Evolutionary conservation across 306 rosid genomes (phyloP), one percentile per base, ranked within the genome.

Genomic region (Fragaria nilgerrensis): DNA sequence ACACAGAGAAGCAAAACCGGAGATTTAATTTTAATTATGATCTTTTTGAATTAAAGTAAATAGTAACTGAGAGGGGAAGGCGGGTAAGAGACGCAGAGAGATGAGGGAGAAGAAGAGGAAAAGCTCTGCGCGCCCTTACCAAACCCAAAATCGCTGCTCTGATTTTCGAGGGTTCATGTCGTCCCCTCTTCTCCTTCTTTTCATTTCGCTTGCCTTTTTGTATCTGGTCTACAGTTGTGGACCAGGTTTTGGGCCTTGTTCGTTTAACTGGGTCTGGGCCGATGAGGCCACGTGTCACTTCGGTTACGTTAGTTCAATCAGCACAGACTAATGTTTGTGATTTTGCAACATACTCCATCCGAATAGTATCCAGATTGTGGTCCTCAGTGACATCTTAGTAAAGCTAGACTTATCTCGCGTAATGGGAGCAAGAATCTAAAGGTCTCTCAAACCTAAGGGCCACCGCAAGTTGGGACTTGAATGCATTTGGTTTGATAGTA

Each of bases 121-220:
- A 41, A 36, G 48, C 43, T 49, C 23, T 15, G n/a, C 20, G 71
- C 23, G 50, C 15, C 32, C 72, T 36, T 50, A 50, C 78, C 73
- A 79, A 63, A 59, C 53, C 77, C 77, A 37, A 34, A 72, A 48
- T 63, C 56, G 66, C 39, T 22, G 45, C 52, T 73, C 72, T 16
- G 68, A 55, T 75, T 68, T 75, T 34, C 37, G 72, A 68, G 76
- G 76, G 69, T 55, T 68, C 78, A 75, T 68, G 9, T 25, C 63
- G 17, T 61, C 53, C 55, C 67, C 11, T 8, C 45, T 72, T 70
- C n/a, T 34, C 13, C 44, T 34, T 8, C 23, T 64, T 62, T 62
- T 25, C 27, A 5, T 20, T 44, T 45, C 56, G 9, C 4, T 78
- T 62, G 17, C 44, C 15, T 25, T 12, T 22, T 27, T 61, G 52